phyloP scores from a whole-genome alignment of 305 asterid species.

The Fraxinus sp. region DNA sequence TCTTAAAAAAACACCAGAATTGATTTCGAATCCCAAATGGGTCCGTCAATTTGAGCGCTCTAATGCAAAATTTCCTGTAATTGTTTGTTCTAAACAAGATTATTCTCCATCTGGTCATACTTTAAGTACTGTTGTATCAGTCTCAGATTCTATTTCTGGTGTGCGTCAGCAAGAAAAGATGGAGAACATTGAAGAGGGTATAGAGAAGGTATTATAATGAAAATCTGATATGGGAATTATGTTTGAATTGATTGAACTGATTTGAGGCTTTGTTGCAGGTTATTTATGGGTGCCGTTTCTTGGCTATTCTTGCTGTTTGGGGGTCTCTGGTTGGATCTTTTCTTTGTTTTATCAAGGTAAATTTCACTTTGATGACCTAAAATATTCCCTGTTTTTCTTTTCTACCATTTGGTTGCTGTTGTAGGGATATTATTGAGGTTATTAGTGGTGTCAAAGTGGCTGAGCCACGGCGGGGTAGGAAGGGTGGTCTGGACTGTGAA shows the following conservation, averaged over 20 bases:
- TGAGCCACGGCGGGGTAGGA: no score
- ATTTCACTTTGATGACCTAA: neutral
- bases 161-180: conserved; percentile 25
- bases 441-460: no score
- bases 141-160: conserved; percentile 29
- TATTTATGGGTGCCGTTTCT: conserved; percentile 75
- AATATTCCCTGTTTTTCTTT: neutral
- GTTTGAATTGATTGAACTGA: neutral
- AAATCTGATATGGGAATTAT: neutral
- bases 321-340: conserved; percentile 82
- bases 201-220: conserved; percentile 58
- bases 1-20: conserved; percentile 18
- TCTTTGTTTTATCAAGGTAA: conserved; percentile 79
- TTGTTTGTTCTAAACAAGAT: conserved; percentile 1
- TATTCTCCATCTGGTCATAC: conserved; percentile 9
- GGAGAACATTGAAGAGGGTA: conserved; percentile 43
- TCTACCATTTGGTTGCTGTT: neutral
- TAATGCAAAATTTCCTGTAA: conserved; percentile 15
- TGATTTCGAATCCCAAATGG: conserved; percentile 40
- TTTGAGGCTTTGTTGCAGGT: conserved; percentile 40
- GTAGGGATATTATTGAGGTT: neutral
- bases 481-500: no score
- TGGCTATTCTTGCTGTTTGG: conserved; percentile 83
- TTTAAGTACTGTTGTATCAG: conserved; percentile 38
- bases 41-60: conserved; percentile 25